These are phyloP conservation scores for Monosporascus cannonballus DNA, from an alignment of 2,329 filamentous ascomycete species.

Conservation along the genomic window DNA sequence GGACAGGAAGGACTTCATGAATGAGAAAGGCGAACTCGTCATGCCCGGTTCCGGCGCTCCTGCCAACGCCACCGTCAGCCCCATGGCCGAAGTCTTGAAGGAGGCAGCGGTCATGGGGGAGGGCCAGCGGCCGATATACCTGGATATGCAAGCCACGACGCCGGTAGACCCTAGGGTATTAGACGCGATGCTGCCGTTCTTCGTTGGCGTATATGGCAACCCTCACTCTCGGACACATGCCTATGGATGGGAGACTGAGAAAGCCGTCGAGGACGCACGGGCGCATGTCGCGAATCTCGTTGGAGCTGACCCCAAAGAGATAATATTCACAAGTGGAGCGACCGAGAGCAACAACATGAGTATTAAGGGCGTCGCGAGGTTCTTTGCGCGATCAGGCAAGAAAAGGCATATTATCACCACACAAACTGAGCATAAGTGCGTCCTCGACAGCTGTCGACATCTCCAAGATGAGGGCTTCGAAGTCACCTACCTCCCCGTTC, in stretches of 20 bases:
- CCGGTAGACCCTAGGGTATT: slow-evolving; percentile 91
- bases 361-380: slow-evolving; percentile 94
- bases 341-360: slow-evolving; percentile 99
- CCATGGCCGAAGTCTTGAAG: slow-evolving; percentile 81
- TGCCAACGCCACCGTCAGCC: slow-evolving; percentile 68
- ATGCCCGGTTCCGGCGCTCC: slow-evolving; percentile 53
- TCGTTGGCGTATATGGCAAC: slow-evolving; percentile 91
- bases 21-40: slow-evolving; percentile 34
- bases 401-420: slow-evolving; percentile 98
- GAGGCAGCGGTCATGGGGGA: slow-evolving; percentile 90
- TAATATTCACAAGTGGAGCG: slow-evolving; percentile 96
- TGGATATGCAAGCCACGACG: slow-evolving; percentile 97
- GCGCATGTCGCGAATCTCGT: slow-evolving; percentile 79
- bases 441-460: slow-evolving; percentile 93
- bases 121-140: slow-evolving; percentile 88
- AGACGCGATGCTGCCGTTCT: slow-evolving; percentile 93
- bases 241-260: slow-evolving; percentile 97
- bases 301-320: slow-evolving; percentile 93
- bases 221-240: slow-evolving; percentile 96
- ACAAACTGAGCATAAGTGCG: slow-evolving; percentile 98
- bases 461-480: slow-evolving; percentile 95
- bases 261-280: slow-evolving; percentile 83
- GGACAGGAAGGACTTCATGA: slow-evolving; percentile 76
- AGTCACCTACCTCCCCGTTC: slow-evolving; percentile 92
- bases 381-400: slow-evolving; percentile 88